phyloP scores from a whole-genome alignment of 2,329 filamentous ascomycete species.

The Hansfordia pulvinata region DNA sequence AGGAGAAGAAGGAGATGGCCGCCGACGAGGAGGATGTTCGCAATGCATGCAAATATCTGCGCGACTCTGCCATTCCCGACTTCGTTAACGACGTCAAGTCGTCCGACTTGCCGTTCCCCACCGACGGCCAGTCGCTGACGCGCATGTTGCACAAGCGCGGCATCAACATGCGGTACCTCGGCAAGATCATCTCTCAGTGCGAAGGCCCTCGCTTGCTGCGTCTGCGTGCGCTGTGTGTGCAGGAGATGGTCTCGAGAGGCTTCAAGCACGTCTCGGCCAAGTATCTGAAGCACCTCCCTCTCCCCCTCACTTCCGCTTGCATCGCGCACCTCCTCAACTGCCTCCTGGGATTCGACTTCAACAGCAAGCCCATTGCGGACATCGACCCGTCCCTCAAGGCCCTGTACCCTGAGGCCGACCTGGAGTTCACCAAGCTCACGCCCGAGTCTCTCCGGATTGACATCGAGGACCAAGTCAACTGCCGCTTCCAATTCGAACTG shows the following conservation, averaged over 20 bases:
- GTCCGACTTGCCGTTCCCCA: constrained; percentile 90
- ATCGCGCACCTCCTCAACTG: constrained; percentile 88
- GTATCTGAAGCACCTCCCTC: constrained; percentile 67
- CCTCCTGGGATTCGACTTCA: constrained; percentile 64
- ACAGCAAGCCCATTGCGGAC: constrained; percentile 64
- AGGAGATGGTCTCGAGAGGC: constrained; percentile 89
- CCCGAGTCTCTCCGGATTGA: constrained; percentile 56
- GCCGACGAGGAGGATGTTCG: constrained; percentile 83
- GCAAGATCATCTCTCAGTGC: constrained; percentile 61
- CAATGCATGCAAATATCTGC: constrained; percentile 67
- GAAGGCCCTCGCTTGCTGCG: constrained; percentile 62
- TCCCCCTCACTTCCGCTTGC: constrained; percentile 67
- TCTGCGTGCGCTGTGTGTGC: constrained; percentile 61
- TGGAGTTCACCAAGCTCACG: constrained; percentile 67
- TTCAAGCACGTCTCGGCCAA: constrained; percentile 86
- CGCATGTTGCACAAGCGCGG: constrained; percentile 88
- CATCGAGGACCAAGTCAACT: constrained; percentile 56
- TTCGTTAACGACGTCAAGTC: constrained; percentile 79
- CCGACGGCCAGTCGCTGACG: constrained; percentile 90
- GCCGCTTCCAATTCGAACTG: constrained; percentile 67
- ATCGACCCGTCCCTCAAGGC: constrained; percentile 60
- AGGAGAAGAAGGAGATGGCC: constrained; percentile 72
- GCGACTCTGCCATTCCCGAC: constrained; percentile 66
- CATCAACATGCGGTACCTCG: constrained; percentile 95
- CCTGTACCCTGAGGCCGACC: constrained; percentile 71